A percentile compares a stretch with the other conserved stretches of the same genome.
Conservation (phyloP, 164 flowering plant genomes). For the Santalum album region DNA sequence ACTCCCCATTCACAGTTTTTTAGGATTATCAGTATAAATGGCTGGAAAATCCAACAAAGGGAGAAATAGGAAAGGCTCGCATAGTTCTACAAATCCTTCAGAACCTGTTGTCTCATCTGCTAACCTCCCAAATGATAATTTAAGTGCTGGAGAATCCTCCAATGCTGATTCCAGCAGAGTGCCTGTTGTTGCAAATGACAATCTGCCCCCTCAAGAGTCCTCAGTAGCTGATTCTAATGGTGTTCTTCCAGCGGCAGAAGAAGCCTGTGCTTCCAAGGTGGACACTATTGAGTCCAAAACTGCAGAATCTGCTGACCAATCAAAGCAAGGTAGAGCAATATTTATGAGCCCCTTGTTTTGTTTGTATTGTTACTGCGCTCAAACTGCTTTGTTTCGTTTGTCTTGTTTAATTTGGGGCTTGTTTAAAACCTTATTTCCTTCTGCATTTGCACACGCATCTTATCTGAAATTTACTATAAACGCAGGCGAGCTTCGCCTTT, state of each 20-base stretch:
- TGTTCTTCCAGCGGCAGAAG: conserved; percentile 1
- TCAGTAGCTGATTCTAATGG: too few relatives aligned
- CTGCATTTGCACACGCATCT: neutral
- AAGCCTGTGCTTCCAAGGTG: conserved; percentile 9
- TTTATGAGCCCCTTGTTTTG: too few relatives aligned
- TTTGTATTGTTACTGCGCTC: too few relatives aligned
- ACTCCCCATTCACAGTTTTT: neutral
- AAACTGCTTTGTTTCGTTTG: too few relatives aligned
- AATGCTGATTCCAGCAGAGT: conserved; percentile 32
- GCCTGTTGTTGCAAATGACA: too few relatives aligned
- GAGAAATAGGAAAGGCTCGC: conserved; percentile 42
- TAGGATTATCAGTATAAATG: conserved; percentile 28
- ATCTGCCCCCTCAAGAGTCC: too few relatives aligned
- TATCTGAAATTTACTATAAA: neutral
- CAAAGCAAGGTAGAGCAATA: conserved; percentile 27
- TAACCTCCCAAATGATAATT: conserved; percentile 22
- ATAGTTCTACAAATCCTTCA: conserved; percentile 25
- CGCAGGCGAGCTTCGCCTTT: conserved; percentile 82
- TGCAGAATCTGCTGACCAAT: conserved; percentile 11
- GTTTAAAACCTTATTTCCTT: too few relatives aligned
- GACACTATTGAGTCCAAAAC: conserved; percentile 21
- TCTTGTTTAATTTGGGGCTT: too few relatives aligned
- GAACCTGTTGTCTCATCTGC: conserved; percentile 23
- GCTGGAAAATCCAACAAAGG: conserved; percentile 79
- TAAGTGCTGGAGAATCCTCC: conserved; percentile 12